A percentile compares a stretch with the other conserved stretches of the same genome.
phyloP scores from a whole-genome alignment of 1,139 yeast species.

The Hanseniaspora sp. region DNA sequence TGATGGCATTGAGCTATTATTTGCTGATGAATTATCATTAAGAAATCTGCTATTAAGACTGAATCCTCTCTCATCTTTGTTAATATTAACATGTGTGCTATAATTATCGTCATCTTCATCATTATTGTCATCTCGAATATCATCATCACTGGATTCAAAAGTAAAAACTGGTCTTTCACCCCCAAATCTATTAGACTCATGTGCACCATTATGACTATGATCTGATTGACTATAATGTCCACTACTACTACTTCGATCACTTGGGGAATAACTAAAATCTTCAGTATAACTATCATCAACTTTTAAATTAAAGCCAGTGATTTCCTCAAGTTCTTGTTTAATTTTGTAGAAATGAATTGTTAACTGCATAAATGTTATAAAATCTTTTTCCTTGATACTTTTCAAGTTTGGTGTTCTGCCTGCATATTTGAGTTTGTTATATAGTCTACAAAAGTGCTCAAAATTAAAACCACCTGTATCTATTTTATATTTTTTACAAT shows the following conservation, averaged over 20 bases:
- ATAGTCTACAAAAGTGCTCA: constrained; percentile 40
- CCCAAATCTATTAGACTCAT: not conserved
- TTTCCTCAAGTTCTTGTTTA: not conserved
- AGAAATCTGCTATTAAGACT: not conserved
- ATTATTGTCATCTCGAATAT: not conserved
- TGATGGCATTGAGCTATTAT: not conserved
- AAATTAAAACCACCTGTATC: constrained; percentile 18
- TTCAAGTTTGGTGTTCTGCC: constrained; percentile 34
- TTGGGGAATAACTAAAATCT: not conserved
- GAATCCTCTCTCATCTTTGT: not conserved
- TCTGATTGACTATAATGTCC: not conserved
- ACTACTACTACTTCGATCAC: not conserved
- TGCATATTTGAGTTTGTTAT: constrained; percentile 62
- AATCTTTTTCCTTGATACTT: constrained; percentile 44
- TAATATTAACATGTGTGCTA: not conserved
- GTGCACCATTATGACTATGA: not conserved
- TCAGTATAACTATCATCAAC: not conserved
- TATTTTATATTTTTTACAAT: constrained; percentile 20
- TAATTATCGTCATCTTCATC: not conserved
- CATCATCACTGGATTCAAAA: not conserved
- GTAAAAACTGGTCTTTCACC: not conserved
- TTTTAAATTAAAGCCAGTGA: not conserved
- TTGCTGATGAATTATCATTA: not conserved
- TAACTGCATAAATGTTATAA: constrained; percentile 48
- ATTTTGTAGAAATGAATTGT: constrained; percentile 19